Evolutionary conservation across 305 asterid species (phyloP).

Genomic region (Fraxinus paxiana): DNA sequence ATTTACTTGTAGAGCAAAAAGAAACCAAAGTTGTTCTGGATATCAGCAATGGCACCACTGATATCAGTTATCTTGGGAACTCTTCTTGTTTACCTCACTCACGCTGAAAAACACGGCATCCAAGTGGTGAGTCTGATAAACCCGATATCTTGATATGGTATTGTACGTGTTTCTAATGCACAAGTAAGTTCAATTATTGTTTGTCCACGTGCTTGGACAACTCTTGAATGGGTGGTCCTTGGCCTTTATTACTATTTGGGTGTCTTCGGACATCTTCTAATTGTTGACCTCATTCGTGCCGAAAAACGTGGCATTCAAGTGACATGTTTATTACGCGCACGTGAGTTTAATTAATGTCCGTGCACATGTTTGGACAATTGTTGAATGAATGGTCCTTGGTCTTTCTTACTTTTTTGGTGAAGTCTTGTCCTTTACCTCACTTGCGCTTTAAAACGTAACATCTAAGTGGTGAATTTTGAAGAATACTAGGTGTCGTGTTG

Average conservation of each 20-base stretch:
- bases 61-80: constrained; percentile 11
- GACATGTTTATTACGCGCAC: background rate
- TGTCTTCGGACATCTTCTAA: background rate
- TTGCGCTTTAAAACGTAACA: background rate
- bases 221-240: background rate
- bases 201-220: background rate
- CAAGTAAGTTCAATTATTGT: background rate
- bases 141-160: background rate
- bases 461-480: background rate
- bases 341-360: background rate
- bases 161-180: background rate
- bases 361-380: background rate
- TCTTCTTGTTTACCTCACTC: background rate
- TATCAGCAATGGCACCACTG: constrained; percentile 27
- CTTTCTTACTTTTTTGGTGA: background rate
- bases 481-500: too few species aligned
- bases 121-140: background rate
- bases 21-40: constrained; percentile 26
- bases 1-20: constrained; percentile 12
- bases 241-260: background rate
- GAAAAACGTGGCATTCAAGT: background rate
- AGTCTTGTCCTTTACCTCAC: background rate
- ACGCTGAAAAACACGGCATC: background rate
- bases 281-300: background rate
- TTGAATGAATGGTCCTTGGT: background rate